Evolutionary conservation across 768 basidiomycete genomes (phyloP).

Genomic region (Boletus rubroflammeus): DNA sequence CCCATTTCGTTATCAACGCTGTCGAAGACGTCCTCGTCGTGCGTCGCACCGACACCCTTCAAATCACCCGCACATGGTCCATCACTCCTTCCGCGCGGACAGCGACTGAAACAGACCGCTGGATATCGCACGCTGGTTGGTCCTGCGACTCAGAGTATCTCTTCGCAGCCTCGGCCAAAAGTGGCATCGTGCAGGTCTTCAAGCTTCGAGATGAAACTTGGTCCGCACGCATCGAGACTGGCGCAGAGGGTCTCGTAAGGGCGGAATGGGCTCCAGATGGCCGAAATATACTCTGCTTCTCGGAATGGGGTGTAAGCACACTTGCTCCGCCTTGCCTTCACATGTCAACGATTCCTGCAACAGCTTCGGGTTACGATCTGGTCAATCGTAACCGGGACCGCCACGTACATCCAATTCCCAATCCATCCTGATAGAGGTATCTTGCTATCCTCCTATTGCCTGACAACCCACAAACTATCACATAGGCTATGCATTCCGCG

Average conservation of each 20-base stretch:
- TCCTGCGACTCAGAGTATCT: conserved; percentile 87
- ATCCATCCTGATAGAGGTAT: conserved; percentile 77
- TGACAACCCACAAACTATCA: background rate
- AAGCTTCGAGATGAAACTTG: conserved; percentile 78
- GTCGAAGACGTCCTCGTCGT: conserved; percentile 78
- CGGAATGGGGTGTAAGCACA: conserved; percentile 84
- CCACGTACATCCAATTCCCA: conserved; percentile 85
- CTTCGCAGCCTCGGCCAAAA: conserved; percentile 72
- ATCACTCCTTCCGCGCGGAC: conserved; percentile 53
- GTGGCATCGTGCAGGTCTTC: conserved; percentile 69
- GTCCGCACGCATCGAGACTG: conserved; percentile 74
- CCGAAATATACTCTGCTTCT: conserved; percentile 80
- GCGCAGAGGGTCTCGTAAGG: conserved; percentile 78
- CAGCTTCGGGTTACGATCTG: conserved; percentile 86
- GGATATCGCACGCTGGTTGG: conserved; percentile 79
- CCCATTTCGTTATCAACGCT: conserved; percentile 81
- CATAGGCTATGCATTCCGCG: conserved; percentile 71
- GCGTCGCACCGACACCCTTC: conserved; percentile 78
- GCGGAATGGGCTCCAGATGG: conserved; percentile 92
- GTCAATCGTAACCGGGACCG: conserved; percentile 70
- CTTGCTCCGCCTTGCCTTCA: background rate
- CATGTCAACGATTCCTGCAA: conserved; percentile 1
- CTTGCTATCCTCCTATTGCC: background rate
- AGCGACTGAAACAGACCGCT: conserved; percentile 30
- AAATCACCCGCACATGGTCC: conserved; percentile 78